Evolutionary conservation across 2,329 filamentous ascomycete species (phyloP), one percentile per base, ranked within the genome.

Genomic region (Diplodia corticola): DNA sequence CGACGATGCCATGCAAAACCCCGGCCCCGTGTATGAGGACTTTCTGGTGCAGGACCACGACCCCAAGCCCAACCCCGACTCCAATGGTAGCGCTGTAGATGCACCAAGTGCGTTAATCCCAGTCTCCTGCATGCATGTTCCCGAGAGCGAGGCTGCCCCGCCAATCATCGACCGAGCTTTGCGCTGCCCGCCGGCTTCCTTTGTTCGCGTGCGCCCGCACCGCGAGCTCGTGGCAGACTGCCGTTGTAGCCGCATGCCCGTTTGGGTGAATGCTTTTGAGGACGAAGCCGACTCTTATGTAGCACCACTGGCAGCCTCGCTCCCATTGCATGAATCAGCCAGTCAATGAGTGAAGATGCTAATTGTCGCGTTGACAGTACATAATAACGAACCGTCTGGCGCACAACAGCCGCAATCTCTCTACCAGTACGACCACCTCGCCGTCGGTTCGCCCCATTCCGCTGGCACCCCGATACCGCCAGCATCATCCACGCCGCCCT

Each of bases 381-480:
- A 60, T n/a, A 33, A 40, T 30, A 46, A 53, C 53, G 64, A 65
- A 9, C 37, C 44, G 17, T 40, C 44, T 46, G 22, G 33, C 30
- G 46, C 54, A 30, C 64, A 65, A 20, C 53, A 33, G 9, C 64
- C 33, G 54, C 64, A 60, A 12, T 74, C 76, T 22, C 76, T 78
- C 71, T 78, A 78, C 67, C 76, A 78, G 69, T 77, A 76, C 71
- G 73, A 77, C 35, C 73, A 77, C 63, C 77, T 76, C n/a, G 75
- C 76, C 2, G 74, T 71, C 1, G 71, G 68, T 28, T 76, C 76
- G 20, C 75, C 76, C 30, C 74, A 77, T 59, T 73, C 54, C 22
- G 26, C 49, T 20, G 44, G 44, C 48, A 48, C 49, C n/a, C 33
- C 54, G 30, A 55, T 55, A 35, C 64, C 53, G 53, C 53, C 44